Base-by-base conservation (phyloP, 2,329 filamentous ascomycete species). In the Fusarium proliferatum region DNA sequence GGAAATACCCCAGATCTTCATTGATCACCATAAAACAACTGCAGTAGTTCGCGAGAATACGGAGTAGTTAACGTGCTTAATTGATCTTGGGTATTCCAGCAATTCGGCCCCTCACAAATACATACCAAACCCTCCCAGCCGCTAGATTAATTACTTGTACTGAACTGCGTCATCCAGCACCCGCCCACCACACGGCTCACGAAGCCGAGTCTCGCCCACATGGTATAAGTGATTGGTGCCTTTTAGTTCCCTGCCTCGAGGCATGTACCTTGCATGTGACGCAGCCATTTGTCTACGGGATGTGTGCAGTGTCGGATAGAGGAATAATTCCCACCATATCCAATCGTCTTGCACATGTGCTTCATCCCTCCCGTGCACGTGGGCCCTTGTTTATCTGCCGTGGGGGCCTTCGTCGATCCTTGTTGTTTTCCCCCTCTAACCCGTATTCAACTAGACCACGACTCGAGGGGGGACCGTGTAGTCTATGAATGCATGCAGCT, bases 281-380 rank as follows among this genome's bases (percentile, higher is more conserved):
- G 61, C 39, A 51, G 48, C 9, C 48, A 51, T 33, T 33, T 30
- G 4, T 12, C 45, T 5, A 46, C 43, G 43, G 23, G 43, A 46
- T 28, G 23, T 46, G 43, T 46, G 30, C n/a, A 51, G 30, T 19
- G n/a, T 34, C 48, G 48, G 34, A 16, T 53, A 53, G 21, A 53
- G 21, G 23, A 39, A 53, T 53, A 53, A 53, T 53, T n/a, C 51
- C 34, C 23, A 39, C 34, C 51, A 39, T 34, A 36, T 38, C 71
- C 71, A 73, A 73, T 73, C 71, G n/a, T 48, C 42, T 59, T 33
- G 26, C 46, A 39, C 71, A 73, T 72, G 71, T 74, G 71, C 66
- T 49, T 15, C n/a, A 38, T 13, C 43, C 34, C 49, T 61, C 42
- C 53, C 42, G 10, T 71, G 63, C 71, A 74, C 71, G 67, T 73